Percentiles rank a stretch among this genome's conserved stretches.
Evolutionary conservation across 768 basidiomycete genomes (phyloP).

Genomic region (Tricholoma matsutake): DNA sequence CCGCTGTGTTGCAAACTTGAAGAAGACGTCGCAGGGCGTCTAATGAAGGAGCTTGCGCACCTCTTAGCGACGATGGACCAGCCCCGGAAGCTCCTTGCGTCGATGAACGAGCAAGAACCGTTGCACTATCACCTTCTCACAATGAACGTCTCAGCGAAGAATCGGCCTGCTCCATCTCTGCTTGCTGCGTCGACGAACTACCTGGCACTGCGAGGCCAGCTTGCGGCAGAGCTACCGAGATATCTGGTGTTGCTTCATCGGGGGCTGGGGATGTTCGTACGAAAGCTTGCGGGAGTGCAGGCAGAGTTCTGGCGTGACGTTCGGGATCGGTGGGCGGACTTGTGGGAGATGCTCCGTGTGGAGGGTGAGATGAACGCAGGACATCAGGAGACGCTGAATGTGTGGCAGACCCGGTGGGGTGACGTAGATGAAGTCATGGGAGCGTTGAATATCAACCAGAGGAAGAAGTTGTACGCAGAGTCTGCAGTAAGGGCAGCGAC

Average conservation of each 20-base stretch:
- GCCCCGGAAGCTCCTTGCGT: conserved; percentile 63
- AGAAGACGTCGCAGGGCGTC: conserved; percentile 44
- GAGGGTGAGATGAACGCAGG: conserved; percentile 69
- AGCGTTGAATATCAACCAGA: conserved; percentile 31
- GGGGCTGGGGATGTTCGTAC: conserved; percentile 54
- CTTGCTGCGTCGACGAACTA: conserved; percentile 76
- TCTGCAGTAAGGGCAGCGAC: conserved; percentile 7
- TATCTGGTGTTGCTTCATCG: conserved; percentile 56
- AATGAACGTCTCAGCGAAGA: conserved; percentile 57
- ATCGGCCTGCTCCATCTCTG: conserved; percentile 63
- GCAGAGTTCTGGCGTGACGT: conserved; percentile 57
- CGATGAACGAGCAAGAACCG: conserved; percentile 72
- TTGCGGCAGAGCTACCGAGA: conserved; percentile 66
- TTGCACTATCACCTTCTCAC: conserved; percentile 69
- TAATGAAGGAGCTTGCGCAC: conserved; percentile 56
- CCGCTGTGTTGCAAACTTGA: conserved; percentile 54
- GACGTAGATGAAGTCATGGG: conserved; percentile 56
- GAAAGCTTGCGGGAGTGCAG: conserved; percentile 55
- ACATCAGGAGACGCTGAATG: conserved; percentile 62
- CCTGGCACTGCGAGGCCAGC: conserved; percentile 69
- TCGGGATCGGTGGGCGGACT: conserved; percentile 64
- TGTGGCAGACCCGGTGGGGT: conserved; percentile 68
- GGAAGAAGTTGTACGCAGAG: conserved; percentile 24
- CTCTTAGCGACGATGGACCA: conserved; percentile 58
- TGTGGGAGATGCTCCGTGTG: conserved; percentile 81